Evolutionary conservation across 83 land plant species (phyloP).

Genomic region (Larix sibirica): DNA sequence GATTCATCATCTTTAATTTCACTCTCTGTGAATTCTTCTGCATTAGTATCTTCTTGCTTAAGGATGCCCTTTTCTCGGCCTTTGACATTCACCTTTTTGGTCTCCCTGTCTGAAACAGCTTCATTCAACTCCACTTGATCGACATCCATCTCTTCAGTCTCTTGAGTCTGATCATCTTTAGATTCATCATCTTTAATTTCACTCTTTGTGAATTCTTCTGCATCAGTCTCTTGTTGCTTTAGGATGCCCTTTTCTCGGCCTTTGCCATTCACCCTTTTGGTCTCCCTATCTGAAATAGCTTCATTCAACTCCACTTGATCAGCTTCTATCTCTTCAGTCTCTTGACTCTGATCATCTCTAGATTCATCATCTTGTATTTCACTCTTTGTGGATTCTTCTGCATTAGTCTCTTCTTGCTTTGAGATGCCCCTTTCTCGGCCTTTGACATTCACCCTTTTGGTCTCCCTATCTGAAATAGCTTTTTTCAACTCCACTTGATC

Average conservation of each 20-base stretch:
- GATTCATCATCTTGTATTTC: neutral
- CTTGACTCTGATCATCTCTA: neutral
- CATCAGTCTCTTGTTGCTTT: neutral
- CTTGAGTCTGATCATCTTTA: neutral
- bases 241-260: neutral
- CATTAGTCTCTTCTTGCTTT: neutral
- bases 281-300: neutral
- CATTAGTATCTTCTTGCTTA: neutral
- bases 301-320: slow-evolving; percentile 9
- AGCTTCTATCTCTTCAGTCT: neutral
- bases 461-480: neutral
- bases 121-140: slow-evolving; percentile 10
- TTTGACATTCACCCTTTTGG: neutral
- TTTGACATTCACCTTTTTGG: neutral
- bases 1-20: neutral
- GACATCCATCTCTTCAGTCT: neutral
- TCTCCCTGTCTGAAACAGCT: neutral
- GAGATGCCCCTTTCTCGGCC: neutral
- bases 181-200: neutral
- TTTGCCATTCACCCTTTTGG: neutral
- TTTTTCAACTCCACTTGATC: slow-evolving; percentile 6
- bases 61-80: neutral
- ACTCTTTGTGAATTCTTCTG: neutral
- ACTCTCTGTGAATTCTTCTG: neutral
- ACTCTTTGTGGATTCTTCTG: neutral